phyloP scores from a whole-genome alignment of 2,329 filamentous ascomycete species.

The Fusarium sp. region DNA sequence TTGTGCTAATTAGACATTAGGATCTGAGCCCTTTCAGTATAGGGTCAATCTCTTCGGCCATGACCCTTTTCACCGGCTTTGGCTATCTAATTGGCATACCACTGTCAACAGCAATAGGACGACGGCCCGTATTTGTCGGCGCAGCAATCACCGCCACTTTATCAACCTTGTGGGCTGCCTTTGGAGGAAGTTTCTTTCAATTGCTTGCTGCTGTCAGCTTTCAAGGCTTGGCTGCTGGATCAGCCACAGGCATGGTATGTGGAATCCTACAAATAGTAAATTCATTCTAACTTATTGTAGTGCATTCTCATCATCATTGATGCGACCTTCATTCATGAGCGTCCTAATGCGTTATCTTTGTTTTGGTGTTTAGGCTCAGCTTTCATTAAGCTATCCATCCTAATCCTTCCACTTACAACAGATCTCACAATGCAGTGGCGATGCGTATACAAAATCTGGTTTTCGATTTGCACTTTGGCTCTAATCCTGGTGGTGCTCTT shows the following conservation, averaged over 20 bases:
- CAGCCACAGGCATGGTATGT: conserved; percentile 23
- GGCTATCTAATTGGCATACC: conserved; percentile 30
- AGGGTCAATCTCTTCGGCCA: conserved; percentile 15
- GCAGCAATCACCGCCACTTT: conserved; percentile 10
- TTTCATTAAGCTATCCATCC: conserved; percentile 17
- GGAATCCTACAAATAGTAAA: fast-evolving
- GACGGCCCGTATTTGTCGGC: conserved; percentile 20
- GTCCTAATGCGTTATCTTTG: conserved; percentile 25
- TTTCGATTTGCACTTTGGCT: not conserved
- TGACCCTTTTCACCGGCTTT: conserved; percentile 31
- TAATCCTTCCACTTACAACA: conserved; percentile 12
- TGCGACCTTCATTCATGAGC: conserved; percentile 39
- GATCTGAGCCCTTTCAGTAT: conserved; percentile 7
- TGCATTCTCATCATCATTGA: conserved; percentile 30
- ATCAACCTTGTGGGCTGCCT: conserved; percentile 29
- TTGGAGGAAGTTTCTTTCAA: conserved; percentile 7
- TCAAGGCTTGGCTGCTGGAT: conserved; percentile 26
- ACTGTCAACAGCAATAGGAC: conserved; percentile 32
- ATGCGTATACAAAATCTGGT: conserved; percentile 26
- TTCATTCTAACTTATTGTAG: not conserved
- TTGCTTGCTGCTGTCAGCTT: conserved; percentile 18
- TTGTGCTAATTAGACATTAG: not conserved
- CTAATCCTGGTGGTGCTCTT: conserved; percentile 16
- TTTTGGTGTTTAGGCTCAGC: conserved; percentile 25
- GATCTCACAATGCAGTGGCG: conserved; percentile 15